Percentiles rank a stretch among this genome's conserved stretches.
These are phyloP conservation scores for Tetradesmus obliquus DNA, from an alignment of 139 green algal genomes.

Conservation along the genomic window DNA sequence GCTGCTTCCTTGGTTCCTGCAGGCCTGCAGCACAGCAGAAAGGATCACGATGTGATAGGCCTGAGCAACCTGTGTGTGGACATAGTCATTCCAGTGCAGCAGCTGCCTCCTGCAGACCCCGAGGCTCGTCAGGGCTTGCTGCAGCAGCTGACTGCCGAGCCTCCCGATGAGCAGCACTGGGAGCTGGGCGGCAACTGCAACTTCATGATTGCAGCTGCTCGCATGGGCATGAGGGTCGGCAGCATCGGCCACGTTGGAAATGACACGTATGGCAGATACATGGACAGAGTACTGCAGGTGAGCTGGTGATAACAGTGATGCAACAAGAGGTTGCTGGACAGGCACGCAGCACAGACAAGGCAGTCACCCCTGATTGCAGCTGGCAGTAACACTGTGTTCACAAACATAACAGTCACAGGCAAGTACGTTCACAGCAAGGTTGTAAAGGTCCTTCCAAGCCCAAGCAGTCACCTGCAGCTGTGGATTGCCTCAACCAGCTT, in stretches of 20 bases:
- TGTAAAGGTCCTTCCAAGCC: no score
- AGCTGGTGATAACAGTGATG: neutral
- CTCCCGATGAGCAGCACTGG: slow-evolving; percentile 54
- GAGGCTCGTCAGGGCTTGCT: slow-evolving; percentile 56
- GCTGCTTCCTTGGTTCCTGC: neutral
- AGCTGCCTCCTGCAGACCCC: slow-evolving; percentile 63
- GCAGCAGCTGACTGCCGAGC: slow-evolving; percentile 58
- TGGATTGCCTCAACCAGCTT: no score
- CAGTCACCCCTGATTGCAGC: neutral
- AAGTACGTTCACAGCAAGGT: neutral
- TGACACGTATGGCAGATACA: slow-evolving; percentile 89
- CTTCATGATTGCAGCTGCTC: slow-evolving; percentile 88
- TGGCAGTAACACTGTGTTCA: neutral
- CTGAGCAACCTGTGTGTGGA: slow-evolving; percentile 94
- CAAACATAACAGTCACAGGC: neutral
- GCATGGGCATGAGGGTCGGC: slow-evolving; percentile 82
- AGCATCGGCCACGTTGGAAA: slow-evolving; percentile 83
- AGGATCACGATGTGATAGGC: slow-evolving; percentile 71
- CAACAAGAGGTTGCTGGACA: neutral
- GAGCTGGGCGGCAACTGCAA: slow-evolving; percentile 93
- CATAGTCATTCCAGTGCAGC: slow-evolving; percentile 69
- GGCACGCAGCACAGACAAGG: neutral
- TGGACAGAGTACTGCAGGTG: slow-evolving; percentile 80
- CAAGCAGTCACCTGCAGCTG: no score
- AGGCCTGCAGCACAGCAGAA: neutral